These are phyloP conservation scores for Trichocladium uniseriatum DNA, from an alignment of 495 filamentous ascomycete species.

Conservation along the genomic window DNA sequence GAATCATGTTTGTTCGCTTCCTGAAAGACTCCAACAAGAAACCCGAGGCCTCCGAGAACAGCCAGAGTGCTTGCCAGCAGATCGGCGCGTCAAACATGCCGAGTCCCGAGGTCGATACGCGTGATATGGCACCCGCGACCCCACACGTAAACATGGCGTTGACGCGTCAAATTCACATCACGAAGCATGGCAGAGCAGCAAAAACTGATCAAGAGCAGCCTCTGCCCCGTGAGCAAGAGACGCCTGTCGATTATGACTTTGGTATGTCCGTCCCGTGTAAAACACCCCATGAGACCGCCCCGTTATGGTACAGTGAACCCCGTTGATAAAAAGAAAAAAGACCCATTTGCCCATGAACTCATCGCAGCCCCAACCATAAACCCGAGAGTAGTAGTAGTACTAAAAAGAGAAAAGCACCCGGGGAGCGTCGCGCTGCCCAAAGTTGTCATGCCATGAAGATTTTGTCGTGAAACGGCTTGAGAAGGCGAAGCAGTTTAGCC, in stretches of 20 bases:
- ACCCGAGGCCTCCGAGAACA: too few relatives aligned
- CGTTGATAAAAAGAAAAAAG: neutral
- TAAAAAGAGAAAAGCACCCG: neutral
- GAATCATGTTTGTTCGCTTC: too few relatives aligned
- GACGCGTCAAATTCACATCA: slow-evolving; percentile 3
- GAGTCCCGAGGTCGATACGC: too few relatives aligned
- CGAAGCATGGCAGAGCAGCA: neutral
- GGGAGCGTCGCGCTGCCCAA: neutral
- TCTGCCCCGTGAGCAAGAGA: slow-evolving; percentile 4
- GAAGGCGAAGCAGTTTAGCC: slow-evolving; percentile 48
- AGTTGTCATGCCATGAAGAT: neutral
- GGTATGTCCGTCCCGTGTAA: slow-evolving; percentile 14
- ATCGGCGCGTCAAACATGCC: neutral
- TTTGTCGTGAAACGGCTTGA: neutral
- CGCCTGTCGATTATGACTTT: slow-evolving; percentile 12
- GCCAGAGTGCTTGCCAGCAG: too few relatives aligned
- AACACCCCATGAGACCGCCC: slow-evolving; percentile 11
- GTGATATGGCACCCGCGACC: too few relatives aligned
- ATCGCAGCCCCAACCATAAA: slow-evolving; percentile 11
- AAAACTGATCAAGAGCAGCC: slow-evolving; percentile 11
- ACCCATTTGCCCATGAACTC: slow-evolving; percentile 18
- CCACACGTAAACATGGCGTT: slow-evolving; percentile 7
- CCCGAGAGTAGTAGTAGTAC: slow-evolving; percentile 1
- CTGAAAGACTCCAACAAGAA: too few relatives aligned
- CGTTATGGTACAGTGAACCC: slow-evolving; percentile 16